These are phyloP conservation scores for Marchantia polymorpha DNA, from an alignment of 225 moss, liverwort and hornwort species.

Conservation along the genomic window DNA sequence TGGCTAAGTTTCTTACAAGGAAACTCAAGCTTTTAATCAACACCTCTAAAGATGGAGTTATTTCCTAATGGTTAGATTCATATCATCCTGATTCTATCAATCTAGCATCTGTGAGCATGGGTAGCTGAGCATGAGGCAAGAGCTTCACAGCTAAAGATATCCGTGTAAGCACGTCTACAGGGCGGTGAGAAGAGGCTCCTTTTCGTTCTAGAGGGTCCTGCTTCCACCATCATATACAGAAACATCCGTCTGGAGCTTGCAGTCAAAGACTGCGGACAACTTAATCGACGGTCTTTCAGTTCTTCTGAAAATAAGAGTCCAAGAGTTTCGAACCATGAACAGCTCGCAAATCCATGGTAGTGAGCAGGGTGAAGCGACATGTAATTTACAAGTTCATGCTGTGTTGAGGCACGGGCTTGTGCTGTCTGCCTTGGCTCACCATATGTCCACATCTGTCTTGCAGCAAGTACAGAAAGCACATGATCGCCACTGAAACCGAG, in stretches of 20 bases:
- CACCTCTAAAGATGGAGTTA: conserved; percentile 11
- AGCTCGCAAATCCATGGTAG: neutral
- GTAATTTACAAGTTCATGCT: conserved; percentile 10
- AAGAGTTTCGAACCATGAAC: neutral
- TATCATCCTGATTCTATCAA: neutral
- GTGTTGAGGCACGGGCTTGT: conserved; percentile 34
- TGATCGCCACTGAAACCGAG: conserved; percentile 51
- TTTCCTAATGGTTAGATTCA: neutral
- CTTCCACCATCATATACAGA: neutral
- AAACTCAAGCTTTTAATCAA: neutral
- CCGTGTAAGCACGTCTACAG: neutral
- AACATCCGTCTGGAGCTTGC: too few species aligned
- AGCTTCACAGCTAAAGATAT: neutral
- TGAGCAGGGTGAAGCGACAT: neutral
- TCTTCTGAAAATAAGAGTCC: neutral
- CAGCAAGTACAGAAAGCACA: conserved; percentile 55
- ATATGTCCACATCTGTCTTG: conserved; percentile 63
- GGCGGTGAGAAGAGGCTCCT: neutral
- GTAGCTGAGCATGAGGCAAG: neutral
- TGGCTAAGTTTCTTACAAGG: neutral
- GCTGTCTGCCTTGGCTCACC: conserved; percentile 33
- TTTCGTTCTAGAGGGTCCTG: neutral
- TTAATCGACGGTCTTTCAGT: neutral
- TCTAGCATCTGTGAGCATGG: neutral
- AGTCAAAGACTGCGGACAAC: neutral